Percentiles rank a stretch among this genome's conserved stretches.
These are phyloP conservation scores for Fusarium duplospermum DNA, from an alignment of 2,329 filamentous ascomycete genomes.

Conservation along the genomic window DNA sequence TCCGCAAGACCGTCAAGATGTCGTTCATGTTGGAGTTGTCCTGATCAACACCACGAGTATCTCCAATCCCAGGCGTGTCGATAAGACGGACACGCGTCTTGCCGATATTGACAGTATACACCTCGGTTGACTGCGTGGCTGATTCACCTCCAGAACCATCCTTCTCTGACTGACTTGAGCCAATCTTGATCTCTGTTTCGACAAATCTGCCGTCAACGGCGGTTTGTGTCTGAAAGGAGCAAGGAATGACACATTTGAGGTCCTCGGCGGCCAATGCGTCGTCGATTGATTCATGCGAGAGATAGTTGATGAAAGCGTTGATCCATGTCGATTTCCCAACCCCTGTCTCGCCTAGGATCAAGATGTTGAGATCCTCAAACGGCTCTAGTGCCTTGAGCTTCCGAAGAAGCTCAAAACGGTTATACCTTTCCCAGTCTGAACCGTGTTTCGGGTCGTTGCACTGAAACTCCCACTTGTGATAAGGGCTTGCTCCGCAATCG, in stretches of 20 bases:
- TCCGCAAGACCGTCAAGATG: not conserved
- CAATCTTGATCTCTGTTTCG: not conserved
- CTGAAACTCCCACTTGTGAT: not conserved
- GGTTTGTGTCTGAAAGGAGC: not conserved
- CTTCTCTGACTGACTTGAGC: not conserved
- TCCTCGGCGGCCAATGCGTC: not conserved
- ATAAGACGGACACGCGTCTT: not conserved
- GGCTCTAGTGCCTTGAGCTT: not conserved
- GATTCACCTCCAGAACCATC: not conserved
- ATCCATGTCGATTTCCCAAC: constrained; percentile 62
- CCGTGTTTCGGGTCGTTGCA: not conserved
- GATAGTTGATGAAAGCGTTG: constrained; percentile 60
- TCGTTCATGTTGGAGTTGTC: not conserved
- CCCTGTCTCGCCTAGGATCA: constrained; percentile 51
- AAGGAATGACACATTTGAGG: not conserved
- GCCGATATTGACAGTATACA: not conserved
- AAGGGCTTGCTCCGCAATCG: not conserved
- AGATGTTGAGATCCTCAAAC: not conserved
- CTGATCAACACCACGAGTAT: not conserved
- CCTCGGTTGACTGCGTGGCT: not conserved
- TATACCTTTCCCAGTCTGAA: not conserved
- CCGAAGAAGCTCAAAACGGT: not conserved
- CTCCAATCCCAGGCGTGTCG: not conserved
- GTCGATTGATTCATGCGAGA: constrained; percentile 45
- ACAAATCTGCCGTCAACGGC: not conserved